phyloP scores from a whole-genome alignment of 495 filamentous ascomycete genomes.

The Neurospora cerealis region DNA sequence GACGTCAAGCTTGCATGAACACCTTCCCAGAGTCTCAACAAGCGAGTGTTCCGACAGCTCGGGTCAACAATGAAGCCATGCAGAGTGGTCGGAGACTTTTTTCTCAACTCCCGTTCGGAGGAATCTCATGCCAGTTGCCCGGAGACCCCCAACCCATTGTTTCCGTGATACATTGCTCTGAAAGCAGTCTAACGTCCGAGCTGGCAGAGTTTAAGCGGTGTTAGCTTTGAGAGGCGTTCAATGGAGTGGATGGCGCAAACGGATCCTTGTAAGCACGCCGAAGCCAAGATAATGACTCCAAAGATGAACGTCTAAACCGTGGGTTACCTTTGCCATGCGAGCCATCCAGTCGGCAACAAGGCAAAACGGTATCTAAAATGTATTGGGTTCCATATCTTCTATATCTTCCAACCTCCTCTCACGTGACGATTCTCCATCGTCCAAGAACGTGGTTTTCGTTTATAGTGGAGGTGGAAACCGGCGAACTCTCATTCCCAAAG shows the following conservation, averaged over 20 bases:
- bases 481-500: background rate
- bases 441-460: background rate
- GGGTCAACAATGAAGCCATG: too few species aligned
- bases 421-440: background rate
- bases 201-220: background rate
- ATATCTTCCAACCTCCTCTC: background rate
- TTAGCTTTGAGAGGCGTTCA: background rate
- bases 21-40: too few species aligned
- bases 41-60: too few species aligned
- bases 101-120: background rate
- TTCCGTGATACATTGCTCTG: background rate
- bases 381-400: background rate
- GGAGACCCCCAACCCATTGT: background rate
- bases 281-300: background rate
- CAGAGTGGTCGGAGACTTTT: background rate
- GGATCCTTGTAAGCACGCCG: constrained; percentile 17
- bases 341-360: background rate
- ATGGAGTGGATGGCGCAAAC: constrained; percentile 12
- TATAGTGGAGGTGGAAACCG: background rate
- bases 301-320: background rate
- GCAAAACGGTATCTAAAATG: background rate
- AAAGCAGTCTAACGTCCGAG: background rate
- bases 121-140: background rate
- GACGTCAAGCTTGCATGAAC: too few species aligned
- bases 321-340: background rate